These are phyloP conservation scores for Leccinum subgranulosum DNA, from an alignment of 768 basidiomycete species.

Conservation along the genomic window DNA sequence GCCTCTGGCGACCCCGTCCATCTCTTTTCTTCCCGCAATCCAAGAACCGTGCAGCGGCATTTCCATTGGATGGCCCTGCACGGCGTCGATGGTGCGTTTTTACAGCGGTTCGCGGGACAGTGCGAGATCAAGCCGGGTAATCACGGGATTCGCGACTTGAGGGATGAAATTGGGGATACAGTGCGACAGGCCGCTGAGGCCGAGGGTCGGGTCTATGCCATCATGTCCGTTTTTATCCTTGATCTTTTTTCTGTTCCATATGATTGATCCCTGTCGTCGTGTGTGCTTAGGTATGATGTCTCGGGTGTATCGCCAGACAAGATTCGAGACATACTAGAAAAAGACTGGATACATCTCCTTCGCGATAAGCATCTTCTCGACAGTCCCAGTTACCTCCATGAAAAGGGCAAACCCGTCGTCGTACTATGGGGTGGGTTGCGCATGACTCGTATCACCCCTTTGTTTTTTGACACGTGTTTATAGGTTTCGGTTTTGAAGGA, in stretches of 20 bases:
- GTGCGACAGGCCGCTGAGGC: slow-evolving; percentile 77
- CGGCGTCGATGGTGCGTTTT: slow-evolving; percentile 75
- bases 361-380: slow-evolving; percentile 58
- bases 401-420: slow-evolving; percentile 68
- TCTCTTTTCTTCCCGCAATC: slow-evolving; percentile 76
- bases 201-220: slow-evolving; percentile 78
- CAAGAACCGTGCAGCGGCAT: slow-evolving; percentile 65
- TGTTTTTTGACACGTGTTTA: background rate
- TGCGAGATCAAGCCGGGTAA: slow-evolving; percentile 54
- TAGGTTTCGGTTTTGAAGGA: slow-evolving; percentile 68
- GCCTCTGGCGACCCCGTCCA: slow-evolving; percentile 56
- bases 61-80: slow-evolving; percentile 75
- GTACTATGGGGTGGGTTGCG: slow-evolving; percentile 60
- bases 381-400: slow-evolving; percentile 69
- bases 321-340: slow-evolving; percentile 62
- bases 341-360: slow-evolving; percentile 74
- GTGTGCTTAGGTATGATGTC: slow-evolving; percentile 68
- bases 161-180: slow-evolving; percentile 71
- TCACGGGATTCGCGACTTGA: slow-evolving; percentile 54
- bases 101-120: slow-evolving; percentile 74
- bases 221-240: slow-evolving; percentile 57
- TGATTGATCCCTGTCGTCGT: background rate
- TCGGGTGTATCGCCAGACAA: slow-evolving; percentile 71
- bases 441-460: background rate
- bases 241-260: background rate